Evolutionary conservation across 2,329 filamentous ascomycete genomes (phyloP).

Genomic region (Trichophyton schoenleinii): DNA sequence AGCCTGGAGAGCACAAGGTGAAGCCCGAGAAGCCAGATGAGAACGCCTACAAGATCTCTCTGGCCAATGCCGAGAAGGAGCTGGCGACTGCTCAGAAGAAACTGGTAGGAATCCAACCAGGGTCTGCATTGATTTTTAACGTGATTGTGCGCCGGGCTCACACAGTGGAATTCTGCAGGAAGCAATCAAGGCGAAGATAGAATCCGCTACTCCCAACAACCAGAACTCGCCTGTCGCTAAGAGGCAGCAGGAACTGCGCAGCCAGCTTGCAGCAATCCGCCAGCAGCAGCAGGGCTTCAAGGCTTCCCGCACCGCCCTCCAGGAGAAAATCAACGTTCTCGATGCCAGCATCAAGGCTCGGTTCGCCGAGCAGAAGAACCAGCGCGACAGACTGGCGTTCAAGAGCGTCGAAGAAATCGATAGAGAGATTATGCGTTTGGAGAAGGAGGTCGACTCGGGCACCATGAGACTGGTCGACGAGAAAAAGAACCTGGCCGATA

Average conservation of each 20-base stretch:
- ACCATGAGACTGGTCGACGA: slow-evolving; percentile 94
- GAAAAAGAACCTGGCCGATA: slow-evolving; percentile 79
- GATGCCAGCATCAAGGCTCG: slow-evolving; percentile 80
- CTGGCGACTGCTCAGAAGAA: slow-evolving; percentile 64
- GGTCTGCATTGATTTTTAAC: background rate
- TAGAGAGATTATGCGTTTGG: slow-evolving; percentile 63
- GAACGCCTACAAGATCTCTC: slow-evolving; percentile 63
- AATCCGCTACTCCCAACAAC: slow-evolving; percentile 67
- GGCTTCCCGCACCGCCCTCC: slow-evolving; percentile 59
- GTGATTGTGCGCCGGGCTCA: background rate
- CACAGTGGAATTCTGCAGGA: slow-evolving; percentile 48
- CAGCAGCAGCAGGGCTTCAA: slow-evolving; percentile 82
- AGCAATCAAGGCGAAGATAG: slow-evolving; percentile 76
- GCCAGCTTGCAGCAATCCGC: slow-evolving; percentile 71
- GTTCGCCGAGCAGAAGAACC: slow-evolving; percentile 74
- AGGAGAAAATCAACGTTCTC: slow-evolving; percentile 84
- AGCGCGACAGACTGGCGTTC: slow-evolving; percentile 67
- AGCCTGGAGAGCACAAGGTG: slow-evolving; percentile 31
- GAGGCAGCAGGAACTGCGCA: slow-evolving; percentile 72
- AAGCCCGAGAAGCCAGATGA: slow-evolving; percentile 83
- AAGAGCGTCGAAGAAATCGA: slow-evolving; percentile 84
- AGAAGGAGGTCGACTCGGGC: slow-evolving; percentile 75
- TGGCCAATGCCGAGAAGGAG: slow-evolving; percentile 76
- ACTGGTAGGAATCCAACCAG: slow-evolving; percentile 38
- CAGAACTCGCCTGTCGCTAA: slow-evolving; percentile 69